Base-by-base conservation (phyloP, 257 asterid species). In the Nemophila menziesii region DNA sequence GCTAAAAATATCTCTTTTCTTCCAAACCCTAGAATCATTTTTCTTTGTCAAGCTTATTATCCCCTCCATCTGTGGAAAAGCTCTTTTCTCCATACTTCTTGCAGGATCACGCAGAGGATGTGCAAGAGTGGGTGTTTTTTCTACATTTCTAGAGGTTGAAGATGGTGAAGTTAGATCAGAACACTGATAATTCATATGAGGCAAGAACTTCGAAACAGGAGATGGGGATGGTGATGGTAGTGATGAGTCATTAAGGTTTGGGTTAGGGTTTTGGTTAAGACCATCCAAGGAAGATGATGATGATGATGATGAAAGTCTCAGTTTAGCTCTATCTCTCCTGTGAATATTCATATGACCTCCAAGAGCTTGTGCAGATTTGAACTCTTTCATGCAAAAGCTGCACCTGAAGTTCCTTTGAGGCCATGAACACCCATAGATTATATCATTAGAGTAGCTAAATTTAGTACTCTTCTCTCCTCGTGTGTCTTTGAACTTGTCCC, bases 331-430 rank as follows among this genome's bases (percentile, higher is more conserved):
- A 33, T 80, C 86, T 55, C 83, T 70, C 48, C 86, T 65, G 51
- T 80, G 92, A 27, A 80, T 76, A 46, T 79, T 79, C 92, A 79
- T 79, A 17, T 79, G 92, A 2, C 92, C 85, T 0, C 92, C 92
- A 46, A 79, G 92, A 18, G 92, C 92, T 48, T 80, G 92, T 12
- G 86, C 83, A 49, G 92, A 80, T 16, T 65, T 76, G 76, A 73
- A 80, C 65, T 76, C 92, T 48, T 68, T 76, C 67, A 67, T 81
- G 74, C 84, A 78, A 36, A 75, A 78, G 71, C 70, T 70, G 72
- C 83, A 78, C 4, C 33, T 57, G 61, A 71, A 77, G 69, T 58
- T 62, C 12, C 85, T 69, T 13, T 69, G 75, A 18, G 84, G 79
- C 93, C 92, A 74, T 34, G 73, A 67, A 27, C 66, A 73, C 17